Conservation (phyloP, 2,329 filamentous ascomycete genomes). For the Alternaria solani region DNA sequence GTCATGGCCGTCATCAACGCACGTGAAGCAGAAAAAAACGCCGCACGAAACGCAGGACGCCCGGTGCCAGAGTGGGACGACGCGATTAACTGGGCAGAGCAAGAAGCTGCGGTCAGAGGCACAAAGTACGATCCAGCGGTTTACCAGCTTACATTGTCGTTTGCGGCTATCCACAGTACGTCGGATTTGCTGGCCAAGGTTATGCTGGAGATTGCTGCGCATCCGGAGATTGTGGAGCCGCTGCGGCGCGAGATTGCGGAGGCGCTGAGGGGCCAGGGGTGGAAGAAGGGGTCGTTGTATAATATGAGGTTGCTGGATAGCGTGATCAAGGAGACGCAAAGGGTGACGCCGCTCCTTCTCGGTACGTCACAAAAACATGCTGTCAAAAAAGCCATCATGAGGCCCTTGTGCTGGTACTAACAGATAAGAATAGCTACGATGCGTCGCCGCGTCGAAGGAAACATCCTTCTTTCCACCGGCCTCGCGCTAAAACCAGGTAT, state of each 20-base stretch:
- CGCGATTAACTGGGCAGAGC: too few species aligned
- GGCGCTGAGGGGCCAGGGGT: neutral
- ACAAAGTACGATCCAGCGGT: neutral
- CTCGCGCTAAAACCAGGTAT: too few species aligned
- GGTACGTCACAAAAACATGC: neutral
- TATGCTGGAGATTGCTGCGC: conserved; percentile 6
- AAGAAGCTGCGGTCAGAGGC: too few species aligned
- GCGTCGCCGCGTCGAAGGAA: too few species aligned
- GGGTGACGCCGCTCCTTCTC: neutral
- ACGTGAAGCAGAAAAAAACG: neutral
- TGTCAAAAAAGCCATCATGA: too few species aligned
- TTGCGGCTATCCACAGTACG: conserved; percentile 5
- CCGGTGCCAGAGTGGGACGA: too few species aligned
- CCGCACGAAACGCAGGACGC: neutral
- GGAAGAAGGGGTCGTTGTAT: conserved; percentile 2
- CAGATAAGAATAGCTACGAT: too few species aligned
- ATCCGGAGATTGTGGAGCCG: conserved; percentile 1
- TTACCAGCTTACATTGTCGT: neutral
- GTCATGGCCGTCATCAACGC: neutral
- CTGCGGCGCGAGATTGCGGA: conserved; percentile 3
- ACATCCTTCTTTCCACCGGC: too few species aligned
- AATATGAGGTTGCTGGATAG: conserved; percentile 4
- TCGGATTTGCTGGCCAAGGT: neutral
- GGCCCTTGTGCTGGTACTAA: too few species aligned
- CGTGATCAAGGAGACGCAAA: conserved; percentile 1